A percentile compares a stretch with the other conserved stretches of the same genome.
Evolutionary conservation across 2,329 filamentous ascomycete genomes (phyloP).

Genomic region (Xylaria digitata): DNA sequence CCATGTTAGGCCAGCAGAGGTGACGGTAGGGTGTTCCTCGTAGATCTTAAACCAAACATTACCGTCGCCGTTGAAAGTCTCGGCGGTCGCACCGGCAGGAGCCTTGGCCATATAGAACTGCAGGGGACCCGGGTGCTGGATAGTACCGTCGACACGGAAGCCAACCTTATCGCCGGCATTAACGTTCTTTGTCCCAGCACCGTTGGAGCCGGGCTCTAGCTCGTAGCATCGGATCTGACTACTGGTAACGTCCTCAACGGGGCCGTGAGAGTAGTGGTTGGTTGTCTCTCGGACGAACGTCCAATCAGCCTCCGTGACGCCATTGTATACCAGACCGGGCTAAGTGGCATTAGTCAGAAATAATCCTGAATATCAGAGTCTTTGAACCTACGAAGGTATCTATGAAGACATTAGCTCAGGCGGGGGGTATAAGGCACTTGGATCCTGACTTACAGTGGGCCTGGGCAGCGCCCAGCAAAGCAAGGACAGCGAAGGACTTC

Average conservation of each 20-base stretch:
- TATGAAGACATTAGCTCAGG: conserved; percentile 36
- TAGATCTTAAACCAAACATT: conserved; percentile 51
- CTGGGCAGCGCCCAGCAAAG: conserved; percentile 41
- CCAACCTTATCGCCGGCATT: conserved; percentile 52
- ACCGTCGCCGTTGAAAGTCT: conserved; percentile 45
- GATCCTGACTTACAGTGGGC: conserved; percentile 43
- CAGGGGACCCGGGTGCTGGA: conserved; percentile 48
- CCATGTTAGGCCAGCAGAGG: conserved; percentile 38
- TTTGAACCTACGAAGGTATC: conserved; percentile 44
- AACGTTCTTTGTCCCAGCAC: conserved; percentile 50
- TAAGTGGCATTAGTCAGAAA: conserved; percentile 19
- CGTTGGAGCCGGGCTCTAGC: conserved; percentile 44
- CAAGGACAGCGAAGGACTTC: conserved; percentile 41
- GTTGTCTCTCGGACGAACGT: conserved; percentile 52
- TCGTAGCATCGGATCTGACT: conserved; percentile 54
- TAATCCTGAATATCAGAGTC: neutral
- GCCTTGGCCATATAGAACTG: conserved; percentile 49
- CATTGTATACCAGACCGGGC: conserved; percentile 45
- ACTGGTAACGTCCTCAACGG: conserved; percentile 50
- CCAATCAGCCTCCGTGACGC: conserved; percentile 49
- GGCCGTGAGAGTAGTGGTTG: conserved; percentile 53
- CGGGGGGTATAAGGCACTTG: neutral
- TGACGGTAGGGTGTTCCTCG: conserved; percentile 45
- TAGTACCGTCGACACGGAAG: conserved; percentile 50
- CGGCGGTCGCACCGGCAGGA: conserved; percentile 43